These are phyloP conservation scores for Fraxinus greggii DNA, from an alignment of 305 asterid species.

Conservation along the genomic window DNA sequence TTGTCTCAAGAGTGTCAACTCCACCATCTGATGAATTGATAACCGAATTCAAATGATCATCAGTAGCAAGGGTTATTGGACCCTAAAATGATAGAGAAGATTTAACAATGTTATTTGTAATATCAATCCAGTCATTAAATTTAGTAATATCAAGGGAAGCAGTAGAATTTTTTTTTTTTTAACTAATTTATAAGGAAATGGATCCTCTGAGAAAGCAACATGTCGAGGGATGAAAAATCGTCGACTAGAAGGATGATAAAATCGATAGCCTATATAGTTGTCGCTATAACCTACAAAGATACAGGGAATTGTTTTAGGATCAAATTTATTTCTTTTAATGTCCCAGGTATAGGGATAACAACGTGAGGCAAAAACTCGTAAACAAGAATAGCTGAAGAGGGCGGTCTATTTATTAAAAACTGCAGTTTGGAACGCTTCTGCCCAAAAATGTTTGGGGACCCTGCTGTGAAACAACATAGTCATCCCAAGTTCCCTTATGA, in stretches of 20 bases:
- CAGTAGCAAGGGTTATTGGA: no score
- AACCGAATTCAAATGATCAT: no score
- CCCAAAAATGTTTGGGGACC: not conserved
- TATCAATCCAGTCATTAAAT: no score
- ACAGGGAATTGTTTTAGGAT: not conserved
- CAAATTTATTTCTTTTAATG: not conserved
- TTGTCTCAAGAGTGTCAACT: no score
- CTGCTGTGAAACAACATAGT: not conserved
- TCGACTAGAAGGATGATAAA: not conserved
- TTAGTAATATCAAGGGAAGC: no score
- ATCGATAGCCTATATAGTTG: not conserved
- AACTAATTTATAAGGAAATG: no score
- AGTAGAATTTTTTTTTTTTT: no score
- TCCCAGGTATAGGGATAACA: not conserved
- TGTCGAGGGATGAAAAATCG: not conserved
- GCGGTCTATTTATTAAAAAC: no score
- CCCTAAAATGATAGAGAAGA: no score
- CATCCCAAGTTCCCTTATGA: not conserved
- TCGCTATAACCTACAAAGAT: not conserved
- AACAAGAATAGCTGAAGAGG: not conserved
- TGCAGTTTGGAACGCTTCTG: not conserved
- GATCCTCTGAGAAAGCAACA: not conserved
- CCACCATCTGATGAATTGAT: no score
- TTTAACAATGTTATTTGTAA: no score
- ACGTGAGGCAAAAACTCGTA: not conserved